Base-by-base conservation (phyloP, 2,329 filamentous ascomycete genomes). In the Fusarium penzigii region DNA sequence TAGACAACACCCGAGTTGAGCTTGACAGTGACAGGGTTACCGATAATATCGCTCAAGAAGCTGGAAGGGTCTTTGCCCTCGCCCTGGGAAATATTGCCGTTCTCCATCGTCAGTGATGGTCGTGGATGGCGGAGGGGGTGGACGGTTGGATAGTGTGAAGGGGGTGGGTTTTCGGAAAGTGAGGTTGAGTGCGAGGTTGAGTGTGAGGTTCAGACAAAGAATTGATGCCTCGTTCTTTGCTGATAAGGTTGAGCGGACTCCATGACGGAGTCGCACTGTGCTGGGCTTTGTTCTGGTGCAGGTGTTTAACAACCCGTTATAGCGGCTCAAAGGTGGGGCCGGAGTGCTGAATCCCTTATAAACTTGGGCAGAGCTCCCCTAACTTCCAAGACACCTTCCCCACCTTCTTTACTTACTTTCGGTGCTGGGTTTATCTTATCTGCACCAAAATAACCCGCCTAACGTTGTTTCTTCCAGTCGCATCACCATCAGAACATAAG, bases 1-100 rank as follows among this genome's bases (percentile, higher is more conserved):
- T 97, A 99, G 57, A 97, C 87, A 55, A 97, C 92, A 49, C 94
- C 94, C 14, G 92, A 97, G 77, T 99, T 99, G 64, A 99, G 83
- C 78, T 97, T 97, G 62, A 99, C 93, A 2, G 91, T 95, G 61
- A 99, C 94, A 38, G 91, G 86, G 59, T 91, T 90, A 55, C 93
- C 92, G 68, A 96, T 96, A 70, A 99, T 96, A 70, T 96, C 91
- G 72, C 89, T 86, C 53, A 99, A 80, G 73, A 99, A 99, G 62
- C 89, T 87, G 12, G 92, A 96, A 5, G 94, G 94, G 72, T 99
- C 94, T 72, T 91, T 93, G 57, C 90, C 89, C 73, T 94, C 90
- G 53, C 75, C 73, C 68, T 85, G 82, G 29, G 75, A 74, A 55
- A 75, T 75, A 57, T 80, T 79, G 56, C 84, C 85, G 78, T 92